phyloP scores from a whole-genome alignment of 2,329 filamentous ascomycete species.

The Colletotrichum navitas region DNA sequence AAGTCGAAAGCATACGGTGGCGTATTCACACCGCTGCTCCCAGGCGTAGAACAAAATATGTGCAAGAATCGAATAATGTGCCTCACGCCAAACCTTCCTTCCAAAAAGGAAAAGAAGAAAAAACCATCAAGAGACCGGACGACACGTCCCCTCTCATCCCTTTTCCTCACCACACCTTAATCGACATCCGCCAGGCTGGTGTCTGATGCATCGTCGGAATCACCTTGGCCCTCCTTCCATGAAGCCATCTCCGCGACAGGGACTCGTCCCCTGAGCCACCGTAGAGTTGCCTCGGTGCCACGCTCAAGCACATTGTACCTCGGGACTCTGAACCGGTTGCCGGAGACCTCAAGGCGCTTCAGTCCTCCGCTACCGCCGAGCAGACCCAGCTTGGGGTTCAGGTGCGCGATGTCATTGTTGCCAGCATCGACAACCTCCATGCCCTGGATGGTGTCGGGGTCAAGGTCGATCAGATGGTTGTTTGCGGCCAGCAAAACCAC shows the following conservation, averaged over 20 bases:
- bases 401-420: conserved; percentile 86
- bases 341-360: conserved; percentile 80
- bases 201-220: conserved; percentile 48
- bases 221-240: conserved; percentile 64
- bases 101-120: background rate
- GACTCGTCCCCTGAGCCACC: conserved; percentile 84
- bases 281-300: conserved; percentile 86
- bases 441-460: conserved; percentile 79
- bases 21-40: background rate
- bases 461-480: conserved; percentile 81
- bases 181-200: conserved; percentile 48
- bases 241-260: conserved; percentile 70
- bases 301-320: conserved; percentile 86
- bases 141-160: background rate
- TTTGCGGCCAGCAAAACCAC: conserved; percentile 79
- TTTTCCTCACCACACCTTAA: conserved; percentile 22
- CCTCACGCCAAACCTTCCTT: background rate
- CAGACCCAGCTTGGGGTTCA: conserved; percentile 85
- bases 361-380: conserved; percentile 72
- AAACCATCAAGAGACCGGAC: background rate
- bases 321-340: conserved; percentile 90
- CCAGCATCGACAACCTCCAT: conserved; percentile 81
- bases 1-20: conserved; percentile 15
- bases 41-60: conserved; percentile 25
- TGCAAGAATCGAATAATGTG: conserved; percentile 34